Base-by-base conservation (phyloP, 805 yeast species). In the Metschnikowia picachoensis region DNA sequence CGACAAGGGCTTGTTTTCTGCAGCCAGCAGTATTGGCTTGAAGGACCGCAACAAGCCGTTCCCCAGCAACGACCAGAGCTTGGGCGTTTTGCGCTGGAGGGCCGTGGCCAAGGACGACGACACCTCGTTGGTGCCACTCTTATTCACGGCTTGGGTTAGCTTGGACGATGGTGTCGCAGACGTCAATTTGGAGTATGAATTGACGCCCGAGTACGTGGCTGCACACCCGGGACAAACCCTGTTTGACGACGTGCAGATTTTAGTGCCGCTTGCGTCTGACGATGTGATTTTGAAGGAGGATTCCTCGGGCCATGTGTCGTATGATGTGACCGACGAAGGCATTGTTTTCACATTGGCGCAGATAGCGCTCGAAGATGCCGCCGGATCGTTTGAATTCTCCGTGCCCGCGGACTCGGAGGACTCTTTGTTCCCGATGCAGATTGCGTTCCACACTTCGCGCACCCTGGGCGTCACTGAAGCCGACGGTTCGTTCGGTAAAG, bases 51-150 rank as follows among this genome's bases (percentile, higher is more conserved):
- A 76, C 38, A 87, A 88, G 61, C 79, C 90, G 31, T 91, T 94
- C 79, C 98, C 98, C 34, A 76, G 90, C 9, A 89, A 91, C 65
- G 96, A 90, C 63, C 92, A 88, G 62, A 81, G 88, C 41, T 77
- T 92, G 55, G 95, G 96, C 53, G 95, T 92, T 29, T 78, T 94
- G 59, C 85, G 96, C 75, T 92, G 96, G 98, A 84, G 89, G 65
- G 83, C 83, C 37, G 76, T 74, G 36, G 87, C 85, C 31, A 77
- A 79, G 51, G 74, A 71, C 28, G 88, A 82, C 49, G 82, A 80
- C 39, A 35, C 53, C 12, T 47, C 60, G 14, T 47, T 55, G 34
- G 60, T 60, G 43, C 98, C 98, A 30, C 66, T 92, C 43, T 73
- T 79, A 39, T 74, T 94, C 53, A 83, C 92, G 34, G 83, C 91